Evolutionary conservation across 164 flowering plant species (phyloP), one percentile per base, ranked within the genome.

Genomic region (Litsea cubeba): DNA sequence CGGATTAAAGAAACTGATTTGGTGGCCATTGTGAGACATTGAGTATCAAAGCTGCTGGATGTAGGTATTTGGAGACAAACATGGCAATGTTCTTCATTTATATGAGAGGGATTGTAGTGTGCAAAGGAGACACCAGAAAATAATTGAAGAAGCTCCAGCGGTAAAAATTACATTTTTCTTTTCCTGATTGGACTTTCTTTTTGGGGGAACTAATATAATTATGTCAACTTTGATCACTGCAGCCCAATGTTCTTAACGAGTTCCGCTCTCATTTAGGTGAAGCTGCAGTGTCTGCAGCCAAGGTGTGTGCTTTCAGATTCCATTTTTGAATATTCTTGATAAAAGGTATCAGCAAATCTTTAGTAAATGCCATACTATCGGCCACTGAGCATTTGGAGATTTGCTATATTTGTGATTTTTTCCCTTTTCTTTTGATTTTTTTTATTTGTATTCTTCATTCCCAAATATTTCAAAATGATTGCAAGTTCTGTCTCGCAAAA

Each of bases 81-180:
- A 86, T 81, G 99, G 97, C 62, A 89, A 92, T 68, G 83, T 89
- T 68, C 77, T 96, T 66, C 90, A 93, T 84, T 82, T 96, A 40
- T 84, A 91, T 77, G 97, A 96, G 85, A 89, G 99, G 71, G 99
- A 96, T 80, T 96, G 99, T 89, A 96, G 99, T 79, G 91, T 96
- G 76, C 99, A 96, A 81, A 89, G 99, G 81, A 90, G 99, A 81
- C 99, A 96, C 84, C 99, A 96, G 80, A 96, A 96, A 85, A 96
- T 96, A 69, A 96, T 96, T 76, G 99, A 96, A 85, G 99, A 96
- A 89, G 99, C 99, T 74, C 99, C 98, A 58, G 99, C 99, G 78
- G 99, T 95, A 91, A 82, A 74, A 65, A 71, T 75, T 73, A 17
- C n/a, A 50, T 78, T 71, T 75, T 54, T 54, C 50, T 35, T 22